Evolutionary conservation across 2,329 filamentous ascomycete species (phyloP).

Genomic region (Zymoseptoria ardabiliae): DNA sequence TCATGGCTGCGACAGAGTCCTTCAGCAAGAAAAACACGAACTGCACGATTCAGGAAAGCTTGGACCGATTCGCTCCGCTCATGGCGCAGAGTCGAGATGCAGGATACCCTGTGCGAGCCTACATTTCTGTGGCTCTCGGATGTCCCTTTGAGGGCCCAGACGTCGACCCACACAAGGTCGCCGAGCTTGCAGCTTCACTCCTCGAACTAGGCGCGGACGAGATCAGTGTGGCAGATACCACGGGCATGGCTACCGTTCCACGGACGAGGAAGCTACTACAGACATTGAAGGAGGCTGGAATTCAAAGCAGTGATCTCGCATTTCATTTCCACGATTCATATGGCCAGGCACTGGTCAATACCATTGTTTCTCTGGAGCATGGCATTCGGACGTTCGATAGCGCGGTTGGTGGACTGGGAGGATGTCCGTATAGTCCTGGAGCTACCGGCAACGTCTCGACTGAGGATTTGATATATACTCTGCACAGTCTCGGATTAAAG

Average conservation of each 20-base stretch:
- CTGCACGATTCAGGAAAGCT: slow-evolving; percentile 66
- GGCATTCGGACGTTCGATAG: slow-evolving; percentile 74
- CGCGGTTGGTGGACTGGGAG: slow-evolving; percentile 72
- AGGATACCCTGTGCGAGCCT: slow-evolving; percentile 65
- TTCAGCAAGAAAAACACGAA: slow-evolving; percentile 80
- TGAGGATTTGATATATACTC: slow-evolving; percentile 71
- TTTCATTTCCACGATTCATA: slow-evolving; percentile 89
- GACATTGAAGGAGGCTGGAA: slow-evolving; percentile 58
- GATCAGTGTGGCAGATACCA: slow-evolving; percentile 83
- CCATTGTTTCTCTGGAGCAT: slow-evolving; percentile 66
- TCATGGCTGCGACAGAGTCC: slow-evolving; percentile 72
- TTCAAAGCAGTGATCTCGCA: slow-evolving; percentile 61
- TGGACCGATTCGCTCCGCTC: slow-evolving; percentile 62
- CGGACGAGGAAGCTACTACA: slow-evolving; percentile 58
- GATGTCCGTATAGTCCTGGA: slow-evolving; percentile 77
- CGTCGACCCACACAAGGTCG: slow-evolving; percentile 52
- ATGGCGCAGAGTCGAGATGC: slow-evolving; percentile 59
- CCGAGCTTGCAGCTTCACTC: slow-evolving; percentile 55
- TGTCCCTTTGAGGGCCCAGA: slow-evolving; percentile 68
- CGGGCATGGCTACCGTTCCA: slow-evolving; percentile 79
- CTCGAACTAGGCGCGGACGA: slow-evolving; percentile 85
- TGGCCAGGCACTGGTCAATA: slow-evolving; percentile 77
- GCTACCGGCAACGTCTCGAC: slow-evolving; percentile 82
- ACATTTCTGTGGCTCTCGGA: slow-evolving; percentile 72
- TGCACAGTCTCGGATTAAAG: slow-evolving; percentile 65